Conservation (phyloP, 1,139 yeast species). For the Diutina ranongensis region DNA sequence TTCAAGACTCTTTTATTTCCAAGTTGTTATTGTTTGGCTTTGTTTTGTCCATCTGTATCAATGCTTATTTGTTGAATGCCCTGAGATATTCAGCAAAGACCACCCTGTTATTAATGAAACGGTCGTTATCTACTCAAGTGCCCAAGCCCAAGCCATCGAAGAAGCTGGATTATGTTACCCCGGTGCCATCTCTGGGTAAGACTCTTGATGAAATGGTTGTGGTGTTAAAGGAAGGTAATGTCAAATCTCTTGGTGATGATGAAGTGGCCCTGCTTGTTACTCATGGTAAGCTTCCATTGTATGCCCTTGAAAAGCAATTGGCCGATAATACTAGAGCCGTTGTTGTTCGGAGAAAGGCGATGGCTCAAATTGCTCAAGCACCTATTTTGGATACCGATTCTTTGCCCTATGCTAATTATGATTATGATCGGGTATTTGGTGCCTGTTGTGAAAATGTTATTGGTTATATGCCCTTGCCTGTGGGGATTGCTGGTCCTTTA, state of each 20-base stretch:
- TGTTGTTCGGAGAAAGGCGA: conserved; percentile 80
- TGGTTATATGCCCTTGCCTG: conserved; percentile 92
- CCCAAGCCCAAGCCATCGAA: conserved; percentile 10
- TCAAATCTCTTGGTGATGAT: conserved; percentile 52
- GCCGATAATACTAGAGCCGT: conserved; percentile 88
- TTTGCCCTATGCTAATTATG: conserved; percentile 75
- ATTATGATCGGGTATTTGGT: conserved; percentile 92
- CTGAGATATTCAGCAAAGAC: conserved; percentile 47
- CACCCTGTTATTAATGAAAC: conserved; percentile 26
- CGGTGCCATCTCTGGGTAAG: not conserved
- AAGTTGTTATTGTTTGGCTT: conserved; percentile 67
- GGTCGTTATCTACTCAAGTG: conserved; percentile 7
- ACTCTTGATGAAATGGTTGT: conserved; percentile 55
- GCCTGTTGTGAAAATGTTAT: conserved; percentile 98
- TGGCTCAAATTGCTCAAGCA: conserved; percentile 72
- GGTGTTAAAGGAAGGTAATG: conserved; percentile 60
- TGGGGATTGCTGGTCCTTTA: conserved; percentile 96
- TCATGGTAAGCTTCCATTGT: conserved; percentile 74
- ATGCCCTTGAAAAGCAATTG: conserved; percentile 87
- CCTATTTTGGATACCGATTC: conserved; percentile 63
- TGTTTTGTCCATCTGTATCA: conserved; percentile 66
- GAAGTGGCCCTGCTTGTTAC: conserved; percentile 67
- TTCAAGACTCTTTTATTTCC: conserved; percentile 72
- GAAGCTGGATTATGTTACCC: not conserved
- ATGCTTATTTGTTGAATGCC: conserved; percentile 73